Evolutionary conservation across 192 early-diverging fungal genomes (phyloP).

Genomic region (Coemansia guatemalensis): DNA sequence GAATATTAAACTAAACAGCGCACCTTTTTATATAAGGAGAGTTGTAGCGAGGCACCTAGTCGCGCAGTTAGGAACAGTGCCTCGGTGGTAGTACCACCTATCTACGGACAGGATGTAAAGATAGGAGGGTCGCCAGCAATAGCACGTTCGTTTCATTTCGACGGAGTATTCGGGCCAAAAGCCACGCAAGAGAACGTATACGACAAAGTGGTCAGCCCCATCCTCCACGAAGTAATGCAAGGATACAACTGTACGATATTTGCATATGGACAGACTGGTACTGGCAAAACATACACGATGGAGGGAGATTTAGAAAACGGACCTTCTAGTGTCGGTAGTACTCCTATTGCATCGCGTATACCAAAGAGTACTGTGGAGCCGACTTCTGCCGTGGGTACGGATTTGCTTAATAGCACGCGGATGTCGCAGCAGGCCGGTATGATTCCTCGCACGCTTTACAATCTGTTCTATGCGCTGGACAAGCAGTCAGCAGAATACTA

Average conservation of each 20-base stretch:
- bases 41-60: constrained; percentile 19
- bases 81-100: constrained; percentile 56
- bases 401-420: constrained; percentile 8
- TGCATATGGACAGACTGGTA: constrained; percentile 88
- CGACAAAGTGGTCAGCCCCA: constrained; percentile 73
- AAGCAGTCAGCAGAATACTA: constrained; percentile 69
- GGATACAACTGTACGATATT: constrained; percentile 83
- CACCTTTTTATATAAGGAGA: background rate
- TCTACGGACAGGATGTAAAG: constrained; percentile 63
- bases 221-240: constrained; percentile 74
- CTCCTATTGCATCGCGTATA: constrained; percentile 4
- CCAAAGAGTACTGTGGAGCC: constrained; percentile 6
- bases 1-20: background rate
- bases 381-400: background rate
- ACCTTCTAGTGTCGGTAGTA: background rate
- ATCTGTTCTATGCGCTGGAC: constrained; percentile 77
- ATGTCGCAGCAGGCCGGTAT: constrained; percentile 69
- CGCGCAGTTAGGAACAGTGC: constrained; percentile 18
- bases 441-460: constrained; percentile 83
- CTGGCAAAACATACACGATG: constrained; percentile 97
- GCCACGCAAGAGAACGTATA: constrained; percentile 79
- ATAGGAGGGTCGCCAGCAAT: constrained; percentile 49
- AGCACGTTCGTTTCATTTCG: constrained; percentile 79
- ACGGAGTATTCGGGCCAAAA: constrained; percentile 82
- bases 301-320: constrained; percentile 72